Evolutionary conservation across 768 basidiomycete species (phyloP).

Genomic region (Lactarius psammicola): DNA sequence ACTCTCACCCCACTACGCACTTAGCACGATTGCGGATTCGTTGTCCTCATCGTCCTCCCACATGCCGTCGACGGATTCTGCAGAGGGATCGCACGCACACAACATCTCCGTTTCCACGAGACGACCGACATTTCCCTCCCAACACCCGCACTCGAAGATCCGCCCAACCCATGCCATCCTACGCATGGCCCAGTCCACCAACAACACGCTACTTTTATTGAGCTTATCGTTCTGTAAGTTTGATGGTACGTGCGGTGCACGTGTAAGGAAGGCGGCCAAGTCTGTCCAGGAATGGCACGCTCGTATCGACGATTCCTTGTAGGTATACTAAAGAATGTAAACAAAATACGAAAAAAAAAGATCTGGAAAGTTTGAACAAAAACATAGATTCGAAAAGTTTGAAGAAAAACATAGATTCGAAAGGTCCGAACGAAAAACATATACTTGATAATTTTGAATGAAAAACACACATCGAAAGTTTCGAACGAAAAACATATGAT

Average conservation of each 20-base stretch:
- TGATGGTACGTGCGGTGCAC: constrained; percentile 54
- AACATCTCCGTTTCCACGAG: constrained; percentile 55
- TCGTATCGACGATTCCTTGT: no score
- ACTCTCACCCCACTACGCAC: constrained; percentile 20
- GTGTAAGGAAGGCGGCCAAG: constrained; percentile 62
- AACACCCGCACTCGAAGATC: constrained; percentile 91
- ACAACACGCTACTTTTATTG: constrained; percentile 41
- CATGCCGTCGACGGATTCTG: constrained; percentile 65
- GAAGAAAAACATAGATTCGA: no score
- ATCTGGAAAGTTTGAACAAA: no score
- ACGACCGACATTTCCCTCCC: constrained; percentile 54
- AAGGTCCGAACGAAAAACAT: no score
- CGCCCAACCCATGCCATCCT: constrained; percentile 97
- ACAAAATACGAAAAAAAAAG: no score
- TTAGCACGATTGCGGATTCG: no score
- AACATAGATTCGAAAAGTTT: no score
- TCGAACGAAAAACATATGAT: no score
- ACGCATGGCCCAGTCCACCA: constrained; percentile 94
- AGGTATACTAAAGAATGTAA: no score
- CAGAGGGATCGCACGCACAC: constrained; percentile 75
- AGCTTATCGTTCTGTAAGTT: constrained; percentile 21
- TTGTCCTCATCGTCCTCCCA: constrained; percentile 77
- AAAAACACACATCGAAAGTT: no score
- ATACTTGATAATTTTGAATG: no score
- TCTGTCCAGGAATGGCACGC: constrained; percentile 78